These are phyloP conservation scores for Lupinus albus DNA, from an alignment of 306 rosid species.

Conservation along the genomic window DNA sequence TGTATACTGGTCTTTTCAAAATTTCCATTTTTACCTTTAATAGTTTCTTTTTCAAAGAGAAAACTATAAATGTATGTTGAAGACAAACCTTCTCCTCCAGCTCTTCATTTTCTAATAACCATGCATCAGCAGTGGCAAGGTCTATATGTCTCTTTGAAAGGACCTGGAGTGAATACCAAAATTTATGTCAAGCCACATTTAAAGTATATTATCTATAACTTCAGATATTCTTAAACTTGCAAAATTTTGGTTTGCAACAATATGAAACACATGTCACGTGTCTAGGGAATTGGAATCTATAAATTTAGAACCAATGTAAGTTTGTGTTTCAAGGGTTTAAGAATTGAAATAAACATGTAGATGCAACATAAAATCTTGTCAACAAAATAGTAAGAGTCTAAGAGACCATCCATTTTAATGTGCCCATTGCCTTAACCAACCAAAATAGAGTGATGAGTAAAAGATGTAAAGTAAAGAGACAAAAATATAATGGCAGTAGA, in stretches of 20 bases:
- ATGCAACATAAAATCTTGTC: neutral
- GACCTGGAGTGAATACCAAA: slow-evolving; percentile 56
- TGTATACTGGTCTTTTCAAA: slow-evolving; percentile 1
- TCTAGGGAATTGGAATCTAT: slow-evolving; percentile 22
- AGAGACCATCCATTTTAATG: neutral
- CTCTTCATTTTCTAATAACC: slow-evolving; percentile 73
- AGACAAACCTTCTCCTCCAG: slow-evolving; percentile 77
- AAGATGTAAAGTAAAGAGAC: neutral
- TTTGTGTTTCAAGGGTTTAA: neutral
- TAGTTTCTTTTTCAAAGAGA: slow-evolving; percentile 1
- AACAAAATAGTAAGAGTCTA: neutral
- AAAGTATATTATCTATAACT: slow-evolving; percentile 14
- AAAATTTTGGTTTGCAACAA: neutral
- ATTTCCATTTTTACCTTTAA: neutral
- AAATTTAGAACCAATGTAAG: neutral
- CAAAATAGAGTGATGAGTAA: neutral
- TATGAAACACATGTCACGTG: too few species aligned
- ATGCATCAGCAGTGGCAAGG: slow-evolving; percentile 68
- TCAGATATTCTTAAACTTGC: slow-evolving; percentile 9
- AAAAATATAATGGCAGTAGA: neutral
- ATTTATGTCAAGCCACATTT: slow-evolving; percentile 31
- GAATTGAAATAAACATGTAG: slow-evolving; percentile 1
- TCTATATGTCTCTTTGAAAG: slow-evolving; percentile 83
- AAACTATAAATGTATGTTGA: slow-evolving; percentile 18
- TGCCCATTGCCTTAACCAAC: slow-evolving; percentile 11